Evolutionary conservation across 139 green algal species (phyloP), one percentile per base, ranked within the genome.

Genomic region (Limnomonas spitsbergensis): DNA sequence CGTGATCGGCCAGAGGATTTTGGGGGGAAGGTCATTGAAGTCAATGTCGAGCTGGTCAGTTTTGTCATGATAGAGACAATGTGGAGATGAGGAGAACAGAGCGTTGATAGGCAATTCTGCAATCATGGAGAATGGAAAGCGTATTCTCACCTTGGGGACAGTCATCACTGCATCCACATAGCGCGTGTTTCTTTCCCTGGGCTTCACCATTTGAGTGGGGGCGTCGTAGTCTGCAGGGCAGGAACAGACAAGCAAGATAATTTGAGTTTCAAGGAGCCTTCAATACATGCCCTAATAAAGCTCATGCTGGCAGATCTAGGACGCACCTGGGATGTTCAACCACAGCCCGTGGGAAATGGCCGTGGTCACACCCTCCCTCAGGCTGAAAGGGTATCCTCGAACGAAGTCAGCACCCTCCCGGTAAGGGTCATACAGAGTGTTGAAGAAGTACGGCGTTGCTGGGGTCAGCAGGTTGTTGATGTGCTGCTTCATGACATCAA

Each of bases 371-470:
- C 95, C 95, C 77, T 98, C 94, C 2, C 95, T 84, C 82, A 98
- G 86, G 82, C 66, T 91, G 86, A 96, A 96, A 14, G 92, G 92
- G 86, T 96, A 96, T 40, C 92, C 92, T 2, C 93, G 90, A 2
- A 96, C 92, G 81, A 88, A 88, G 73, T 85, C 83, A 40, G 73
- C 80, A 67, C 38, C 84, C 70, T 89, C 81, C 1, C 86, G 78
- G 86, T 94, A 98, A 1, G 94, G 94, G 77, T 98, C 94, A 84
- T 98, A 98, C 54, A 98, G 88, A 0, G 95, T 98, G 89, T 98
- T 98, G 91, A 99, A 98, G 87, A 98, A 98, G 86, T 92, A 94
- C 0, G 95, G 95, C 0, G 95, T 98, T 7, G 94, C 94, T 14
- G 95, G 95, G 3, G 87, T 90, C 3, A 95, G 83, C 76, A 98